These are phyloP conservation scores for Trichophyton simii DNA, from an alignment of 2,329 filamentous ascomycete genomes.

Conservation along the genomic window DNA sequence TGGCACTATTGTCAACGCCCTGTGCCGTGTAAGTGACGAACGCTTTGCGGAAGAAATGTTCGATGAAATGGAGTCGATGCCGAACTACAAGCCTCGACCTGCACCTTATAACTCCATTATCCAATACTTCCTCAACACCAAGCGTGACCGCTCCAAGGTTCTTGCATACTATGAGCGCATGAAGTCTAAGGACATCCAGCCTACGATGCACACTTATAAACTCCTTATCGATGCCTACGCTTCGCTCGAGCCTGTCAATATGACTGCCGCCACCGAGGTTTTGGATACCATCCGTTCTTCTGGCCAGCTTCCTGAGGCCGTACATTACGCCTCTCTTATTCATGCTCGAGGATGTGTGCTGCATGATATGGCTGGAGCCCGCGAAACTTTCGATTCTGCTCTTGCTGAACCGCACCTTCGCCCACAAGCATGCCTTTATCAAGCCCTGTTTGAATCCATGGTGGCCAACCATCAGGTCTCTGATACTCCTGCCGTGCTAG, in stretches of 20 bases:
- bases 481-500: conserved; percentile 61
- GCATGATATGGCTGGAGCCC: conserved; percentile 78
- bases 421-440: conserved; percentile 77
- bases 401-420: conserved; percentile 54
- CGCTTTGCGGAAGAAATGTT: conserved; percentile 96
- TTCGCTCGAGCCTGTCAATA: conserved; percentile 81
- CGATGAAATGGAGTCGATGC: conserved; percentile 97
- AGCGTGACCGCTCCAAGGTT: conserved; percentile 89
- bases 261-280: conserved; percentile 73
- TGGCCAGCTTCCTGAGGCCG: conserved; percentile 70
- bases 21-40: conserved; percentile 94
- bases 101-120: conserved; percentile 99
- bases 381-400: conserved; percentile 68
- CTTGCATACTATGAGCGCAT: conserved; percentile 91
- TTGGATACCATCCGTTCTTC: conserved; percentile 63
- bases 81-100: conserved; percentile 95
- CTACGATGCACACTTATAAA: conserved; percentile 95
- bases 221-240: conserved; percentile 91
- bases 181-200: conserved; percentile 71
- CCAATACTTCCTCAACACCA: conserved; percentile 97
- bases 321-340: conserved; percentile 91
- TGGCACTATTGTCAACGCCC: conserved; percentile 92
- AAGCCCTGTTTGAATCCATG: conserved; percentile 93
- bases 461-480: conserved; percentile 82
- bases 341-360: conserved; percentile 90